These are phyloP conservation scores for Sungouiozyma ichnusensis DNA, from an alignment of 805 yeast genomes.

Conservation along the genomic window DNA sequence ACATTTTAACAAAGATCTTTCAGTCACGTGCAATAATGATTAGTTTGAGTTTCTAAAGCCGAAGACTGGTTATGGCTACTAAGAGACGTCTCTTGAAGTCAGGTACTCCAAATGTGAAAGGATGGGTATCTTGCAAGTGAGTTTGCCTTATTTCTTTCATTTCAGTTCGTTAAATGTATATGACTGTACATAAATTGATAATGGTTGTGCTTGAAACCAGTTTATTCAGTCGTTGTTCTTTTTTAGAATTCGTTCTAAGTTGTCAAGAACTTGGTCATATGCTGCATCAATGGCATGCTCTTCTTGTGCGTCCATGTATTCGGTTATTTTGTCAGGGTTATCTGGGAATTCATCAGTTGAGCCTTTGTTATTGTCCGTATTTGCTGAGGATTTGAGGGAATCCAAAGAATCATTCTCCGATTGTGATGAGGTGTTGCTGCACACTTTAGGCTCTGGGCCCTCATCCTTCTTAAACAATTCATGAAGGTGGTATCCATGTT, in stretches of 20 bases:
- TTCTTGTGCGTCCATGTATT: conserved; percentile 12
- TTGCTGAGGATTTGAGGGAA: not conserved
- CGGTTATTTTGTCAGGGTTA: conserved; percentile 2
- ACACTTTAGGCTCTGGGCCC: conserved; percentile 5
- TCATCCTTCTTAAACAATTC: conserved; percentile 24
- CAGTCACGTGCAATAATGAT: too few species aligned
- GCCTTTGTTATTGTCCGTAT: conserved; percentile 5
- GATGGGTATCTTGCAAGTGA: too few species aligned
- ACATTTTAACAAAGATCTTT: too few species aligned
- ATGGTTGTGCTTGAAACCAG: too few species aligned
- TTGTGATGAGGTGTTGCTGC: conserved; percentile 1
- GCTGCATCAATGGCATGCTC: conserved; percentile 28
- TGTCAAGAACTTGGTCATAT: conserved; percentile 34
- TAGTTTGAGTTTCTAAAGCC: too few species aligned
- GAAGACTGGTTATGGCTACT: too few species aligned
- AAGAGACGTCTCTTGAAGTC: too few species aligned
- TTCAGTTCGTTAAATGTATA: not conserved
- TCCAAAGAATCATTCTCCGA: not conserved
- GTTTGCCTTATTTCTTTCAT: not conserved
- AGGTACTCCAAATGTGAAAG: too few species aligned
- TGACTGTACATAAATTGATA: not conserved
- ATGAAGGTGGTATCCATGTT: conserved; percentile 33
- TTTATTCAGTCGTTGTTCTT: not conserved
- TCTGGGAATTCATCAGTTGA: conserved; percentile 1
- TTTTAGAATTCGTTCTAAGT: conserved; percentile 27